Conservation (phyloP, 164 flowering plant genomes). For the Cinnamomum chago region DNA sequence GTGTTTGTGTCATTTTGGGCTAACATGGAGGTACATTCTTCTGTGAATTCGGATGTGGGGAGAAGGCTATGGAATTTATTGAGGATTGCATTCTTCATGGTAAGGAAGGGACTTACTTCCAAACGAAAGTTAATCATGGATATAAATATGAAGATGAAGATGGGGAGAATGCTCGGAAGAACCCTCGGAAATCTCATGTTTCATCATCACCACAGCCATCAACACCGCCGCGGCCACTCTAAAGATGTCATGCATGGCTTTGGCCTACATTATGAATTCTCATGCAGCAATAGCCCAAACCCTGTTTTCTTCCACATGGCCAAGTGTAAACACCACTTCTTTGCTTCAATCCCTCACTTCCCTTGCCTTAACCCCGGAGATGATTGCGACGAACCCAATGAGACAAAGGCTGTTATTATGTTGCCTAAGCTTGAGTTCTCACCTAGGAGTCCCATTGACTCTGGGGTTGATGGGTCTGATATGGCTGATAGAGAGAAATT, state of each 20-base stretch:
- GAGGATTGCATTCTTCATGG: slow-evolving; percentile 39
- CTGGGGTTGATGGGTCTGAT: slow-evolving; percentile 5
- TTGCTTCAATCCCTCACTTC: slow-evolving; percentile 12
- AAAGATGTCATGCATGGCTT: no score
- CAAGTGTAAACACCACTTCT: slow-evolving; percentile 33
- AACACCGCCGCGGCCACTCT: slow-evolving; percentile 6
- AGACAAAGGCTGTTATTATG: background rate
- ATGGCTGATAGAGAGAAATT: slow-evolving; percentile 20
- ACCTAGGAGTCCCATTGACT: slow-evolving; percentile 19
- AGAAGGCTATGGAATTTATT: slow-evolving; percentile 46
- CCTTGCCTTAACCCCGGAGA: slow-evolving; percentile 1
- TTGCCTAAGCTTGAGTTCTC: slow-evolving; percentile 8
- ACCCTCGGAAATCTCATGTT: slow-evolving; percentile 24
- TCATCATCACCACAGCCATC: slow-evolving; percentile 23
- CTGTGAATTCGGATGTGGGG: slow-evolving; percentile 15
- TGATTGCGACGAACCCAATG: background rate
- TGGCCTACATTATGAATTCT: slow-evolving; percentile 27
- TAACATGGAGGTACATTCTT: slow-evolving; percentile 26
- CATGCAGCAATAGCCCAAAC: slow-evolving; percentile 52
- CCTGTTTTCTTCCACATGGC: slow-evolving; percentile 46
- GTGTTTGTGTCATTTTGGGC: no score
- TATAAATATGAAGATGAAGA: slow-evolving; percentile 43
- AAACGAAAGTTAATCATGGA: slow-evolving; percentile 45
- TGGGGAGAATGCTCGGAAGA: slow-evolving; percentile 34
- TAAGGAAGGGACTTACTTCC: slow-evolving; percentile 40